Conservation (phyloP, 2,329 filamentous ascomycete species). For the Aureobasidium sp. region DNA sequence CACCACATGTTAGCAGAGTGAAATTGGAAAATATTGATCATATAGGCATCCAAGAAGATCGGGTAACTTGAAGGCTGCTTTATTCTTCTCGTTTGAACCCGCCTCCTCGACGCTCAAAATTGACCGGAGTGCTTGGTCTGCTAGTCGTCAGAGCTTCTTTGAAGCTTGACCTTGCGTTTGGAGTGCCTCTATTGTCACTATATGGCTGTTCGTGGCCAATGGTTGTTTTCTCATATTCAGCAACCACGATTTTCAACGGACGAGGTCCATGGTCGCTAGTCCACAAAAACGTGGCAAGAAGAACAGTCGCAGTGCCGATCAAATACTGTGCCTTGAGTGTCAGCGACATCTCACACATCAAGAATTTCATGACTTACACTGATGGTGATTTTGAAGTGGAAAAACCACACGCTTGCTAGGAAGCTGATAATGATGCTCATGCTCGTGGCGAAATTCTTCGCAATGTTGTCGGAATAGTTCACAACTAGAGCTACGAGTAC, state of each 20-base stretch:
- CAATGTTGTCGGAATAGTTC: slow-evolving; percentile 80
- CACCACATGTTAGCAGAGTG: background rate
- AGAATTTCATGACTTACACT: slow-evolving; percentile 53
- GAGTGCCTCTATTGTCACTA: slow-evolving; percentile 27
- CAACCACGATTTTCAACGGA: slow-evolving; percentile 61
- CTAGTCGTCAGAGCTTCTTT: slow-evolving; percentile 49
- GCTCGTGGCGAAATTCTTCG: slow-evolving; percentile 88
- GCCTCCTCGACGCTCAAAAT: slow-evolving; percentile 25
- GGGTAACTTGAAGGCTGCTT: background rate
- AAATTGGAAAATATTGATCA: background rate
- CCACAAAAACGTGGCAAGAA: slow-evolving; percentile 81
- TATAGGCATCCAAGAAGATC: background rate
- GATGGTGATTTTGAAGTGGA: slow-evolving; percentile 66
- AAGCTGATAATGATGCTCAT: slow-evolving; percentile 87
- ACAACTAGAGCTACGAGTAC: slow-evolving; percentile 77
- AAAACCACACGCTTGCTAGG: slow-evolving; percentile 76
- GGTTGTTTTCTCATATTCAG: slow-evolving; percentile 68
- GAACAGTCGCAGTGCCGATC: slow-evolving; percentile 68
- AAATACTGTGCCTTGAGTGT: slow-evolving; percentile 57
- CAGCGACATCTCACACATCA: background rate
- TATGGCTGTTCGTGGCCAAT: slow-evolving; percentile 41
- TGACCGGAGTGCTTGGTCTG: slow-evolving; percentile 28
- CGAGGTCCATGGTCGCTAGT: slow-evolving; percentile 55
- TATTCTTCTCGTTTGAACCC: slow-evolving; percentile 31
- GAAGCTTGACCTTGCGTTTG: slow-evolving; percentile 34